phyloP scores from a whole-genome alignment of 495 filamentous ascomycete species.

The Evernia prunastri region DNA sequence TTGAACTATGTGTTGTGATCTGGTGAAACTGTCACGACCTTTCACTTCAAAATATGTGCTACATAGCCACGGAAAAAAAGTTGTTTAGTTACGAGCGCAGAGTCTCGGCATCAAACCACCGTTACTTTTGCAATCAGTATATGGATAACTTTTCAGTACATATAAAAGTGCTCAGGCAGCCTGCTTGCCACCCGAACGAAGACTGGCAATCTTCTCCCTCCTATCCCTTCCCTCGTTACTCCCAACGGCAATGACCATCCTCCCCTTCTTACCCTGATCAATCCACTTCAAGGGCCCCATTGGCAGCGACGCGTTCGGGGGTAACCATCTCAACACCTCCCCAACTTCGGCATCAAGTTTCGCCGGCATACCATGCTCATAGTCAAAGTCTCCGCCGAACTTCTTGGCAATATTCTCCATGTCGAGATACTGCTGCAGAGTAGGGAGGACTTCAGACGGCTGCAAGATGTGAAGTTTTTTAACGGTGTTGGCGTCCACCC shows the following conservation, averaged over 20 bases:
- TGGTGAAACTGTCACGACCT: background rate
- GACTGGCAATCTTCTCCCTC: constrained; percentile 11
- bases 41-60: too few species aligned
- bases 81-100: too few species aligned
- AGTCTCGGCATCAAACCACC: too few species aligned
- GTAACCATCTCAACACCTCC: background rate
- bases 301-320: constrained; percentile 6
- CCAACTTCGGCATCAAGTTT: constrained; percentile 44
- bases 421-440: constrained; percentile 74
- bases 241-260: constrained; percentile 9
- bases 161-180: background rate
- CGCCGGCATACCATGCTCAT: constrained; percentile 65
- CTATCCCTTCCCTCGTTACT: constrained; percentile 9
- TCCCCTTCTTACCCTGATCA: background rate
- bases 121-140: too few species aligned
- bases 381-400: constrained; percentile 78
- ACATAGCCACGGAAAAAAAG: too few species aligned
- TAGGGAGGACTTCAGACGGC: constrained; percentile 59
- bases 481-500: constrained; percentile 87
- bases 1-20: background rate
- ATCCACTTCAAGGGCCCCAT: constrained; percentile 6
- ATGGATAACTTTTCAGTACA: too few species aligned
- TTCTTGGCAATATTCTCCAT: constrained; percentile 59
- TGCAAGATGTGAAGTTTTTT: constrained; percentile 87
- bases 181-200: background rate